Percentiles rank a stretch among this genome's conserved stretches.
Conservation (phyloP, 75 land plant species). For the Sequoiadendron giganteum region DNA sequence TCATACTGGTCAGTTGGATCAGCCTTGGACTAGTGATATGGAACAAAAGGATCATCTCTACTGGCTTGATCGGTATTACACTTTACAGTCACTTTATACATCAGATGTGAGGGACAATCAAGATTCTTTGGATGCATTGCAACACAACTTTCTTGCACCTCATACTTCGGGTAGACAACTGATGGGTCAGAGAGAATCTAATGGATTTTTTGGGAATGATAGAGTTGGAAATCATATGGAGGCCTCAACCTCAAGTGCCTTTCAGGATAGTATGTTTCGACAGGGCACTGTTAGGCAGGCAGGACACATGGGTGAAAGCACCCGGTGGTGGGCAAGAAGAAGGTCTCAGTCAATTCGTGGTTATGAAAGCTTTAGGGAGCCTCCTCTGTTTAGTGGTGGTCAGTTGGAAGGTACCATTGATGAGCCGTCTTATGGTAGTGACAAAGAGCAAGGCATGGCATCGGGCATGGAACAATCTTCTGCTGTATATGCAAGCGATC, state of each 20-base stretch:
- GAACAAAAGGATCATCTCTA: conserved; percentile 40
- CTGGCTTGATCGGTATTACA: conserved; percentile 68
- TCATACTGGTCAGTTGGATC: conserved; percentile 25
- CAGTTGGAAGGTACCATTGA: conserved; percentile 2
- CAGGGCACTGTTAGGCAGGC: conserved; percentile 14
- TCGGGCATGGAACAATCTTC: background rate
- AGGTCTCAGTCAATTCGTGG: conserved; percentile 14
- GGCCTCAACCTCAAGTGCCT: conserved; percentile 51
- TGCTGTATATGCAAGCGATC: background rate
- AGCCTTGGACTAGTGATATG: conserved; percentile 28
- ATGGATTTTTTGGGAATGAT: conserved; percentile 23
- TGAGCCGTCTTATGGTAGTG: conserved; percentile 1
- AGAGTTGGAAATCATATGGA: conserved; percentile 34
- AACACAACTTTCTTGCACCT: conserved; percentile 17
- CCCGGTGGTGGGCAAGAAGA: conserved; percentile 69
- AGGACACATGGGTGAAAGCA: conserved; percentile 21
- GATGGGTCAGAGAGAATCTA: conserved; percentile 14
- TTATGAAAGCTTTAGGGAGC: conserved; percentile 79
- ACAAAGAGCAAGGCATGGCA: background rate
- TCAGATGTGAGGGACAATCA: conserved; percentile 6
- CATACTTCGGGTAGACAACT: conserved; percentile 23
- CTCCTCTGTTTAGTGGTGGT: conserved; percentile 36
- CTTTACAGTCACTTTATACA: conserved; percentile 12
- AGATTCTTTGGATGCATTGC: conserved; percentile 2
- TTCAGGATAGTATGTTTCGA: conserved; percentile 23